Evolutionary conservation across 2,329 filamentous ascomycete species (phyloP), one percentile per base, ranked within the genome.

Genomic region (Neurospora crassa): DNA sequence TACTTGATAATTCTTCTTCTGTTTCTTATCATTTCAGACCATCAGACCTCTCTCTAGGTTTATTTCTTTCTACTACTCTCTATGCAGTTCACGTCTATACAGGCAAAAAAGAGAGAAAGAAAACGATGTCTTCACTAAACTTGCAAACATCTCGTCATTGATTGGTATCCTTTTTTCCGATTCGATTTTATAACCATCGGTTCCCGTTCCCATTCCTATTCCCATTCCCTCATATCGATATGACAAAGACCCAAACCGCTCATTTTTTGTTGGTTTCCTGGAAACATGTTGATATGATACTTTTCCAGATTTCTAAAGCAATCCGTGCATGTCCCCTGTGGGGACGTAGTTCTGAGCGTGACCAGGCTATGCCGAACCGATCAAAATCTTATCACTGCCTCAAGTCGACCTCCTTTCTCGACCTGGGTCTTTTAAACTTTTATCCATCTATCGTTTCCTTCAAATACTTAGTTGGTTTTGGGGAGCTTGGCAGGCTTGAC

Each of bases 401-500:
- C 24, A 53, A 20, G 42, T 34, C 42, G 14, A n/a, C n/a, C n/a
- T 7, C 8, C 14, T 68, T 69, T 45, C 20, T 14, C 40, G 24
- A 34, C 24, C 24, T 29, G 16, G 16, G 53, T 34, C 8, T 63
- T 14, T 34, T 11, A 1, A 7, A 63, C 53, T 34, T 11, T 34
- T 18, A 34, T 29, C 20, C 20, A 12, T 53, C 43, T 7, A 16
- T 18, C 12, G 3, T 59, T 59, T 34, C 11, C 14, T 34, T 11
- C 14, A 4, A 14, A 63, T 34, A 18, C 42, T 68, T 69, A 70
- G 59, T 70, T 67, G 2, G 74, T 40, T 63, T 70, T 24, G 70
- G 53, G 24, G 53, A 76, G 67, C 74, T 76, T 76, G 12, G 74
- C 68, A 6, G 84, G 84, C 77, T 81, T 78, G 69, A 89, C 83